Base-by-base conservation (phyloP, 768 basidiomycete species). In the Mrakia hoshinonis region DNA sequence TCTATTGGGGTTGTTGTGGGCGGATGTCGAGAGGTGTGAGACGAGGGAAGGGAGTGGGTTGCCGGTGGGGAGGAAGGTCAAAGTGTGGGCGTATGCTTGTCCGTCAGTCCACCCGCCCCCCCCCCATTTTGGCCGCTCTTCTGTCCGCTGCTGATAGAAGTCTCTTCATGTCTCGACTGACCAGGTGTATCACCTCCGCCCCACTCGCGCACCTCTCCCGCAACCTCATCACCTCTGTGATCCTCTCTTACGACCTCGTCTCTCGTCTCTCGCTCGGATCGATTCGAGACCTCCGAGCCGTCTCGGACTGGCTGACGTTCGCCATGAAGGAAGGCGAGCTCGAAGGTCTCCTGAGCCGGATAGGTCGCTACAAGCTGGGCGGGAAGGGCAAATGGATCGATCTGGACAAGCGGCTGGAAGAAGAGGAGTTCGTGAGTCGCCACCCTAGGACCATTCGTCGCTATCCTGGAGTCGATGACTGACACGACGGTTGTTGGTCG, bases 161-260 rank as follows among this genome's bases (percentile, higher is more conserved):
- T 43, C 7, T 43, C 73, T 61, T 46, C 0, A 26, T 26, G 24
- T 12, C 22, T 46, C 64, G 43, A 12, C 29, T 51, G 10, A 66
- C 38, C 70, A 89, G 88, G 38, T 86, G 88, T 66, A 80, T 91
- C 13, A 81, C 84, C 31, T 87, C 89, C 73, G 81, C 85, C 0
- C 81, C 82, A 20, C 82, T 92, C 22, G 83, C 85, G 68, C 83
- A 82, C 52, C 82, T 89, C 29, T 83, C 87, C 1, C 82, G 84
- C 51, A 83, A 84, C 49, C 81, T 92, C 26, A 85, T 92, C 70
- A 84, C 85, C 11, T 90, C 89, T 5, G 87, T 92, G 73, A 86
- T 90, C 0, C 88, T 91, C 79, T 90, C 90, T 11, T 87, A 90
- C 77, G 90, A 92, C 74, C 83, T 90, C 72, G 88, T 92, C 29